Base-by-base conservation (phyloP, 148 eudicot species). In the Spergularia marina region DNA sequence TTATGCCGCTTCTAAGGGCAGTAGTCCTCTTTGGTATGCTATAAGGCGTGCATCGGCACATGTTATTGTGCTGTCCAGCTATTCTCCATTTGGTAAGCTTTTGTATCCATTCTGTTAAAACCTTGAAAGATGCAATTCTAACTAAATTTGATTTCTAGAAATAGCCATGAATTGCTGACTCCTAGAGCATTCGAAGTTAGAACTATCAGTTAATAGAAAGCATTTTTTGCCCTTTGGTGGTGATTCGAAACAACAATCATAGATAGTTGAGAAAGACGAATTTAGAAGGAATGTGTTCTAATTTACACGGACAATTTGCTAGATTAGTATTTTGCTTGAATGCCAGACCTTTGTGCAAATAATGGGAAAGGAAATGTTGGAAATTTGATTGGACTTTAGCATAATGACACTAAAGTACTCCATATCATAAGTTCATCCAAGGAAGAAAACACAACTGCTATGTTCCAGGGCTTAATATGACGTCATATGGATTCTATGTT, bases 1-100 rank as follows among this genome's bases (percentile, higher is more conserved):
- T 51, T 86, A 83, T 87, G 76, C 74, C 59, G 90, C 98, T 54
- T 85, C 89, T 53, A 71, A 74, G 71, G 92, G 98, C 90, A 90
- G 77, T 79, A 74, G 64, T 80, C 94, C 97, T 79, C 86, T 91
- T 68, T 94, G 98, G 98, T 94, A 94, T 82, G 87, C 96, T 47
- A 65, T 92, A 53, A 89, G 96, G 65, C 91, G 96, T 76, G 98
- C 94, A 75, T 92, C 98, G 71, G 98, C 97, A 67, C 98, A 94
- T 81, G 82, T 94, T 15, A 92, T 94, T 76, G 96, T 92, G 75
- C 83, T 94, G 44, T 92, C 98, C 76, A 90, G 91, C 84, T 94
- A 94, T 81, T 92, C 98, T 75, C 90, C 98, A 52, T 94, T 83
- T 77, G 96, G 98, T 94, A 90, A 82, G 78, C 79, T 86, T 71